Evolutionary conservation across 129 eudicot genomes (phyloP), one percentile per base, ranked within the genome.

Genomic region (Lactuca saligna): DNA sequence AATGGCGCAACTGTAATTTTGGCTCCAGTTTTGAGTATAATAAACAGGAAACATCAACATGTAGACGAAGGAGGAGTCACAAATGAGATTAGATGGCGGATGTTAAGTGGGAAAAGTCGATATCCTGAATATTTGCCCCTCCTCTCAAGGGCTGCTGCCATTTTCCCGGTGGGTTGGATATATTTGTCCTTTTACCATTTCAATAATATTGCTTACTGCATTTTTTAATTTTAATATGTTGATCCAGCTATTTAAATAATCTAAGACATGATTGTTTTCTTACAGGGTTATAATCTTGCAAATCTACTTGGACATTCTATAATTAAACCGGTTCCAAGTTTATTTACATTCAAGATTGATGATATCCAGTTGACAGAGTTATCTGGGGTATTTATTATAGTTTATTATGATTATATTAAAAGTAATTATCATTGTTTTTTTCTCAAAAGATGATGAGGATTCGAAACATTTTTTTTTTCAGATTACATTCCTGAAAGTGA

Each of bases 341-440:
- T 93, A 80, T 93, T 93, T 81, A 93, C 96, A 61, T 93, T 93
- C 88, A 93, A 93, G 85, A 83, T 93, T 68, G 94, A 93, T 53
- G 98, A 93, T 73, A 70, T 72, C 8, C 84, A 77, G 80, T 73
- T 93, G 68, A 82, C 85, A 65, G 95, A 93, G 69, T 71, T 93
- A 78, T 81, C 96, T 29, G 98, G 98, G 89, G 98, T 93, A 84
- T 61, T 41, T 8, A 14, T 79, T 78, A 32, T 66, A 10, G 55
- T 61, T 20, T 68, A 48, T 41, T 56, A 57, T 41, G 4, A 41
- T 15, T 35, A 17, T 11, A 25, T n/a, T n/a, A 7, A 7, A 66
- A 58, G 14, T 42, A 50, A 33, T 48, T 13, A 12, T 25, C 37
- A 56, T 54, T 38, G 14, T 49, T 34, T 66, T 3, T 17, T 1